phyloP scores from a whole-genome alignment of 495 filamentous ascomycete genomes.

The Aspergillus kassunensis region DNA sequence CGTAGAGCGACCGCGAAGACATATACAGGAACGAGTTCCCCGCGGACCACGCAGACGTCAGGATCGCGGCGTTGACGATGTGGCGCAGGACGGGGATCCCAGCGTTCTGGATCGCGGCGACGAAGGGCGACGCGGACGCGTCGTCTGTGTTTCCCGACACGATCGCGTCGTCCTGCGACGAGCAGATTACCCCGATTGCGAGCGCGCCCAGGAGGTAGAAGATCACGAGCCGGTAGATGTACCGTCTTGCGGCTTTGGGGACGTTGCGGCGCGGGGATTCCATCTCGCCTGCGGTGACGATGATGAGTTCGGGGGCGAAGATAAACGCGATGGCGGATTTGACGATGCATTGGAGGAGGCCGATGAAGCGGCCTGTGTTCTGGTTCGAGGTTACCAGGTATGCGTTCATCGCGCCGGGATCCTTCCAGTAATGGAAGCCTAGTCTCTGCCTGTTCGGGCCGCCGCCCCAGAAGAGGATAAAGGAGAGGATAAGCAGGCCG shows the following conservation, averaged over 20 bases:
- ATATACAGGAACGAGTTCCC: slow-evolving; percentile 81
- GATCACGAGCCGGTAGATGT: slow-evolving; percentile 81
- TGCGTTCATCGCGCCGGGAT: slow-evolving; percentile 61
- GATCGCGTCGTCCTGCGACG: slow-evolving; percentile 25
- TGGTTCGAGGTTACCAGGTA: slow-evolving; percentile 24
- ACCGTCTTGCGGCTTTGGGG: slow-evolving; percentile 71
- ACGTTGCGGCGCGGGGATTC: slow-evolving; percentile 72
- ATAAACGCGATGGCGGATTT: slow-evolving; percentile 53
- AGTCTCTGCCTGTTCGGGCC: slow-evolving; percentile 58
- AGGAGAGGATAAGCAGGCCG: slow-evolving; percentile 63
- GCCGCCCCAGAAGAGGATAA: slow-evolving; percentile 68
- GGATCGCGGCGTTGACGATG: slow-evolving; percentile 74
- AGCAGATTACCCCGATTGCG: slow-evolving; percentile 55
- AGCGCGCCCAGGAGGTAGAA: slow-evolving; percentile 66
- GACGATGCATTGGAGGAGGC: slow-evolving; percentile 39
- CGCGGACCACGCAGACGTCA: slow-evolving; percentile 66
- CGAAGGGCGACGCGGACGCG: slow-evolving; percentile 54
- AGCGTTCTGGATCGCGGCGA: slow-evolving; percentile 57
- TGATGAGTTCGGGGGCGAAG: slow-evolving; percentile 53
- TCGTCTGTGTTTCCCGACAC: slow-evolving; percentile 31
- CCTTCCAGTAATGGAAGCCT: slow-evolving; percentile 71
- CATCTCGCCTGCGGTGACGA: slow-evolving; percentile 63
- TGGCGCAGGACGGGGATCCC: slow-evolving; percentile 62
- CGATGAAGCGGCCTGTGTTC: slow-evolving; percentile 42
- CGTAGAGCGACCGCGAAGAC: slow-evolving; percentile 63